phyloP scores from a whole-genome alignment of 2,329 filamentous ascomycete genomes.

The Cordyceps pruinosa region DNA sequence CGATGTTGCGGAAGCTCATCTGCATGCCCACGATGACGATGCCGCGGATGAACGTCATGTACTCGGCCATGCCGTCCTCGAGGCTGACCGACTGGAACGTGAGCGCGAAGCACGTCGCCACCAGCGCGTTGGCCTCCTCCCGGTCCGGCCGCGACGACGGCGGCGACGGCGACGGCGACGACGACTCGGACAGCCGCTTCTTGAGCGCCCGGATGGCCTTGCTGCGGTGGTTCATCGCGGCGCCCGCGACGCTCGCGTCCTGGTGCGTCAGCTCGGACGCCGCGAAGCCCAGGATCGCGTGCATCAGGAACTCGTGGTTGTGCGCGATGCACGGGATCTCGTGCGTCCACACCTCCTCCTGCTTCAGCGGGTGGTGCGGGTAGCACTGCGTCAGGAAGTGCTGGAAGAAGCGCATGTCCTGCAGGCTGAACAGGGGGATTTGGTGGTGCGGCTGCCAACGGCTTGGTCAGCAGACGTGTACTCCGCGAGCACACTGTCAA shows the following conservation, averaged over 20 bases:
- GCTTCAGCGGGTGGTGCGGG: constrained; percentile 58
- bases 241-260: constrained; percentile 44
- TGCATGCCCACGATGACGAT: constrained; percentile 49
- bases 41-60: constrained; percentile 53
- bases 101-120: constrained; percentile 53
- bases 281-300: constrained; percentile 60
- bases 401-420: constrained; percentile 64
- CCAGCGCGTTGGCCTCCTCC: constrained; percentile 52
- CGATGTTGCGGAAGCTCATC: constrained; percentile 43
- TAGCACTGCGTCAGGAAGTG: constrained; percentile 57
- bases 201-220: constrained; percentile 59
- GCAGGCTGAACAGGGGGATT: constrained; percentile 51
- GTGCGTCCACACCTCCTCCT: constrained; percentile 60
- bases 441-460: constrained; percentile 45
- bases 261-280: constrained; percentile 55
- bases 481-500: background rate
- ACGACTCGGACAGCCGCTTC: constrained; percentile 39
- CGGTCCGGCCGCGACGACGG: too few species aligned
- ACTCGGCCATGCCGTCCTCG: constrained; percentile 53
- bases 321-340: constrained; percentile 62
- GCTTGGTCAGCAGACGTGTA: constrained; percentile 5
- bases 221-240: constrained; percentile 57
- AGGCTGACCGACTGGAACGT: constrained; percentile 53
- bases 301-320: constrained; percentile 61
- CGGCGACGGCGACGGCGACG: too few species aligned